These are phyloP conservation scores for Venturia asperata DNA, from an alignment of 2,329 filamentous ascomycete species.

Conservation along the genomic window DNA sequence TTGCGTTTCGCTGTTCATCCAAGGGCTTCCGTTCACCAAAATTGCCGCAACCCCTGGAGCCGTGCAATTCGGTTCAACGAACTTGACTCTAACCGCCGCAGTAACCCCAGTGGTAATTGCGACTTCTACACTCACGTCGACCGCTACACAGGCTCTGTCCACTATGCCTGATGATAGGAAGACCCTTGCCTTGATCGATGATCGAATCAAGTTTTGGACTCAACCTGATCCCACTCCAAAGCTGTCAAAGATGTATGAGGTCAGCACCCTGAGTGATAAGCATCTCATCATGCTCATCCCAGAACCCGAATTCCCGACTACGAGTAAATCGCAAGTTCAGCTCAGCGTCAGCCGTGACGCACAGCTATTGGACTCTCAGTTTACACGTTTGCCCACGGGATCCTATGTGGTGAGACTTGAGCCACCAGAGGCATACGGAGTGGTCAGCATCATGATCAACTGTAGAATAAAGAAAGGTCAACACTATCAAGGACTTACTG, in stretches of 20 bases:
- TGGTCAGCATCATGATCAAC: conserved; percentile 14
- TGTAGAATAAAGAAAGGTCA: conserved; percentile 10
- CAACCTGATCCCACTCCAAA: background rate
- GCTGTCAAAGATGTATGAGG: conserved; percentile 4
- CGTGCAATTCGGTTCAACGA: background rate
- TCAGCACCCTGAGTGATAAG: background rate
- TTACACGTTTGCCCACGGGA: background rate
- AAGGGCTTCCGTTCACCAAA: background rate
- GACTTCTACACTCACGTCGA: background rate
- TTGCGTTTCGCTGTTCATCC: background rate
- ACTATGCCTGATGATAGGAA: conserved; percentile 7
- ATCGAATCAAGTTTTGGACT: conserved; percentile 11
- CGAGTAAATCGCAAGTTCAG: background rate
- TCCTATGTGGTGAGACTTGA: conserved; percentile 16
- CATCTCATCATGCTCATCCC: background rate
- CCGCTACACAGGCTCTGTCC: conserved; percentile 2
- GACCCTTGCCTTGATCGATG: background rate
- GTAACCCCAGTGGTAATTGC: background rate
- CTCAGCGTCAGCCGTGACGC: background rate
- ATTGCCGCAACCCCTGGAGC: background rate
- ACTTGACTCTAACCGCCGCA: background rate
- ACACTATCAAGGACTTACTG: conserved; percentile 14
- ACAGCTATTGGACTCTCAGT: background rate
- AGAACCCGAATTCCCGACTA: background rate
- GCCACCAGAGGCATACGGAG: conserved; percentile 16